These are phyloP conservation scores for Extremus antarcticus DNA, from an alignment of 495 filamentous ascomycete species.

Conservation along the genomic window DNA sequence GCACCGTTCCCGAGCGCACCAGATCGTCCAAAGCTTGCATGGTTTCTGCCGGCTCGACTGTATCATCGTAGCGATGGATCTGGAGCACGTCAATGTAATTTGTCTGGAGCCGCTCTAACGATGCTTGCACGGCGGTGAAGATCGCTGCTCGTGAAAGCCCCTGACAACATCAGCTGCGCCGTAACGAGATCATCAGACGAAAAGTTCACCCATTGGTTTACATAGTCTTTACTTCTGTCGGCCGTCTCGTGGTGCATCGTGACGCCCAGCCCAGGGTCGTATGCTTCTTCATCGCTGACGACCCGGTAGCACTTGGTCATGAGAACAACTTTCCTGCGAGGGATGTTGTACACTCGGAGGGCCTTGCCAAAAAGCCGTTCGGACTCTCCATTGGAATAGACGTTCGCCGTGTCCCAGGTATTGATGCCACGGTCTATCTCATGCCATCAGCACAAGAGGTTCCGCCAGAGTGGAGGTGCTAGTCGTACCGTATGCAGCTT, in stretches of 20 bases:
- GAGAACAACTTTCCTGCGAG: slow-evolving; percentile 37
- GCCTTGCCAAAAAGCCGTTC: slow-evolving; percentile 40
- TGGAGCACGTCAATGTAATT: slow-evolving; percentile 63
- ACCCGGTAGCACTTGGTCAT: slow-evolving; percentile 35
- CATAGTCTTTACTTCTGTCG: too few species aligned
- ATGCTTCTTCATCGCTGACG: slow-evolving; percentile 26
- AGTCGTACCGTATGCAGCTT: neutral
- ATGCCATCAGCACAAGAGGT: too few species aligned
- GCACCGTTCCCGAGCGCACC: slow-evolving; percentile 45
- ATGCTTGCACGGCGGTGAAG: slow-evolving; percentile 59
- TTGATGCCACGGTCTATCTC: slow-evolving; percentile 33
- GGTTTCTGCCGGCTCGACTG: slow-evolving; percentile 52
- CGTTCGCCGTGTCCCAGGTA: slow-evolving; percentile 35
- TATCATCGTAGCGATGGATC: slow-evolving; percentile 56
- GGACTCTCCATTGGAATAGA: slow-evolving; percentile 35
- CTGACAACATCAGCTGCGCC: too few species aligned
- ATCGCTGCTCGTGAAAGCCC: slow-evolving; percentile 36
- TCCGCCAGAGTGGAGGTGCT: neutral
- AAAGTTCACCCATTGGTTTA: too few species aligned
- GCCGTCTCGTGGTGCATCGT: neutral
- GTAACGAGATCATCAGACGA: too few species aligned
- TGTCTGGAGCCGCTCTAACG: slow-evolving; percentile 52
- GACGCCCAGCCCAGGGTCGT: neutral
- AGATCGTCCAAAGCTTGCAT: slow-evolving; percentile 56
- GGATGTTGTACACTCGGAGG: slow-evolving; percentile 37